Evolutionary conservation across 1,139 yeast genomes (phyloP).

Genomic region (Pneumocystis sp.): DNA sequence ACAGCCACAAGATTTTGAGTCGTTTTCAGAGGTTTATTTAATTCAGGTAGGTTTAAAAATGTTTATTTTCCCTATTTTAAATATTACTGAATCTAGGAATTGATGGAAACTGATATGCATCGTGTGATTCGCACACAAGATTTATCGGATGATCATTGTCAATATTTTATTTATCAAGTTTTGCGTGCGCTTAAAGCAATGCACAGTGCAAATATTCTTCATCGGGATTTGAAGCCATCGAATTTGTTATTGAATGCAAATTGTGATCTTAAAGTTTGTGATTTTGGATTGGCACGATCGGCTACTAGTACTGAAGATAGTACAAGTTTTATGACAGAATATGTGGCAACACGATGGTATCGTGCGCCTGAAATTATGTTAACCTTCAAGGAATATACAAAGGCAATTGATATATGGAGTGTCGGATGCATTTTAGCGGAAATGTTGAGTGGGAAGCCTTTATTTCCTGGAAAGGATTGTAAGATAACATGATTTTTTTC

Average conservation of each 20-base stretch:
- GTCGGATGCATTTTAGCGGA: constrained; percentile 94
- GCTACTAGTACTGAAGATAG: constrained; percentile 41
- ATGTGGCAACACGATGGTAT: constrained; percentile 96
- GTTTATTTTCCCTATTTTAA: neutral
- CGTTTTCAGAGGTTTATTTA: constrained; percentile 73
- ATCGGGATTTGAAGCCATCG: constrained; percentile 84
- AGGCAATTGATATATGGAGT: constrained; percentile 94
- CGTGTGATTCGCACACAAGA: constrained; percentile 76
- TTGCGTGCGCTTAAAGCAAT: constrained; percentile 77
- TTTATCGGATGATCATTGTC: constrained; percentile 81
- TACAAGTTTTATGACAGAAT: constrained; percentile 77
- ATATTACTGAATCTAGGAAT: constrained; percentile 32
- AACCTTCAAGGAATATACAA: constrained; percentile 81
- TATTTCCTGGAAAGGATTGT: constrained; percentile 90
- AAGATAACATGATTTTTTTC: neutral
- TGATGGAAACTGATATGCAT: constrained; percentile 92
- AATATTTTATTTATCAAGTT: constrained; percentile 82
- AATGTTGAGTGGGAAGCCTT: constrained; percentile 70
- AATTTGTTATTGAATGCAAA: constrained; percentile 75
- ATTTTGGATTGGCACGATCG: constrained; percentile 79
- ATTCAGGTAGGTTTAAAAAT: constrained; percentile 35
- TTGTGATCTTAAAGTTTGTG: constrained; percentile 88
- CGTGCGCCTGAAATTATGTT: constrained; percentile 96
- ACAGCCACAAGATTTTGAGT: constrained; percentile 60
- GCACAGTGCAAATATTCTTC: constrained; percentile 83